Evolutionary conservation across 108 stramenopile species (phyloP), one percentile per base, ranked within the genome.

Genomic region (Cyclotella distinguenda): DNA sequence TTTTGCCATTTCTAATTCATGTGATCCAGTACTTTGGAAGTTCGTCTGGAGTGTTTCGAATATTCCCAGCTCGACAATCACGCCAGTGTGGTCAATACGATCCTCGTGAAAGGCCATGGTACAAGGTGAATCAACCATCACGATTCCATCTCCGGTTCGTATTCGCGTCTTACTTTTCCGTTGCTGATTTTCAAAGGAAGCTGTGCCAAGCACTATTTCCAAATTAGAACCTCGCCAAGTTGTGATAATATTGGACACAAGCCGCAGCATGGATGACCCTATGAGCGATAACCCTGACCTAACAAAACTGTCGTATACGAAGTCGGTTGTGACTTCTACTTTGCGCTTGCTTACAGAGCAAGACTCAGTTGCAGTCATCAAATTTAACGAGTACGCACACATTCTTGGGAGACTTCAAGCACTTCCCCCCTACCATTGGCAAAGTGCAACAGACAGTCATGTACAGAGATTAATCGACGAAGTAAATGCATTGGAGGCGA

Each of bases 61-160:
- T 83, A 27, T 74, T 57, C 64, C 86, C 86, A 19, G 86, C 69
- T 16, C 49, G 61, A 30, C 76, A 65, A 15, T 67, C 66, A 13
- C 39, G 58, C 22, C 42, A 54, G 30, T 86, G 83, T 50, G 79
- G 82, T 9, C 39, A n/a, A 21, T 88, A 80, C 34, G 87, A 88
- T 60, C 82, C 80, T 4, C 74, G 78, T 15, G 42, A 35, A 4
- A 71, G 87, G 32, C 85, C 90, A 0, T 91, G 90, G 90, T 88
- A 91, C 57, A 70, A 82, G 33, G 82, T 64, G 42, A 64, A 42
- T 49, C 0, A 36, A 25, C 11, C 12, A 39, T 16, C 25, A 11
- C 27, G 27, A 54, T 33, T 21, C 6, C 30, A 33, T 16, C 27
- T 6, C n/a, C 13, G 32, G 55, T 19, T 39, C 40, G 36, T 39